Evolutionary conservation across 495 filamentous ascomycete genomes (phyloP).

Genomic region (Tuber aestivum): DNA sequence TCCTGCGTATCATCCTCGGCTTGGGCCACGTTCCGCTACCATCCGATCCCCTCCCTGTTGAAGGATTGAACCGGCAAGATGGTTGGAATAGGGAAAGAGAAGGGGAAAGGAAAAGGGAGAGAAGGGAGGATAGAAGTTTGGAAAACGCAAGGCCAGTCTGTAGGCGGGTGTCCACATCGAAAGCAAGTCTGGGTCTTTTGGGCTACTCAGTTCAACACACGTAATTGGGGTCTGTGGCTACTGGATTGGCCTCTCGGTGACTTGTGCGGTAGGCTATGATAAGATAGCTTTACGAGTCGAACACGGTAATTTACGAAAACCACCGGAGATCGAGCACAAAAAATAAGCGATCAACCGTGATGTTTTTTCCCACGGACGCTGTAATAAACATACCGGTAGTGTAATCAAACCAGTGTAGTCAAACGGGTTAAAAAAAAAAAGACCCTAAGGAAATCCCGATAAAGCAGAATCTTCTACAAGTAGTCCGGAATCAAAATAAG

Average conservation of each 20-base stretch:
- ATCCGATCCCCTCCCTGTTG: background rate
- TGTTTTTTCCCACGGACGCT: background rate
- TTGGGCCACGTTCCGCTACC: background rate
- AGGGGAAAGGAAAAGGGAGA: background rate
- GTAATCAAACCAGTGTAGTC: background rate
- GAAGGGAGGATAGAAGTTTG: background rate
- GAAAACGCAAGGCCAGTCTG: background rate
- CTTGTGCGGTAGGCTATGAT: background rate
- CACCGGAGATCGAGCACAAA: background rate
- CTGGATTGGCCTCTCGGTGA: background rate
- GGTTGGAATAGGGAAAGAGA: background rate
- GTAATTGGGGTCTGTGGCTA: background rate
- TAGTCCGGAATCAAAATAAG: constrained; percentile 19
- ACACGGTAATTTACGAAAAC: background rate
- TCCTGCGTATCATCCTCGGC: background rate
- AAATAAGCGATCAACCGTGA: background rate
- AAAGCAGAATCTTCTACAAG: constrained; percentile 16
- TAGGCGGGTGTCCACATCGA: background rate
- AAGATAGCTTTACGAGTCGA: background rate
- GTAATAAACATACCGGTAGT: background rate
- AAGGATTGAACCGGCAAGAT: background rate
- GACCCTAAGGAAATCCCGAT: constrained; percentile 18
- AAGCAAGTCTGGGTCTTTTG: background rate
- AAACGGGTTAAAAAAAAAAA: constrained; percentile 6
- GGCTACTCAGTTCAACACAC: background rate